These are phyloP conservation scores for Tetraselmis striata DNA, from an alignment of 139 green algal species.

Conservation along the genomic window DNA sequence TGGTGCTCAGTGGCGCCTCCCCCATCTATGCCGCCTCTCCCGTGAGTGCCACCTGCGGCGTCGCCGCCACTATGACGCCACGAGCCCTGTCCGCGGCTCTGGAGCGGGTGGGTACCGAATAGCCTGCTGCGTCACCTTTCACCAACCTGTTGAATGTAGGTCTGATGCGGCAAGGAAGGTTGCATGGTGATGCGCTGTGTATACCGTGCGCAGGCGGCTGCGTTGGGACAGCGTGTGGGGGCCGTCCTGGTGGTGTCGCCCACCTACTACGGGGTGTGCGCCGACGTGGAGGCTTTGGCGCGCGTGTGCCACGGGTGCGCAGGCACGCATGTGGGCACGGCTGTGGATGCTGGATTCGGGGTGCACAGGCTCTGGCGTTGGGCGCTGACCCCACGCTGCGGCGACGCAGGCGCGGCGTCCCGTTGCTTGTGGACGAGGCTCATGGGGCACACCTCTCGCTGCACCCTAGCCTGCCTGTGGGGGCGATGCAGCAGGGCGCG, in stretches of 20 bases:
- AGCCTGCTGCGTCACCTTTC: too few relatives aligned
- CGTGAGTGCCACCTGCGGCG: conserved; percentile 12
- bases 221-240: conserved; percentile 6
- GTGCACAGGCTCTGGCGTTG: too few relatives aligned
- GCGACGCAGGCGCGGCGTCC: conserved; percentile 30
- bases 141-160: too few relatives aligned
- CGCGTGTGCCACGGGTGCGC: conserved; percentile 57
- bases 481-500: conserved; percentile 59
- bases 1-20: conserved; percentile 12
- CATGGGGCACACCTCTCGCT: conserved; percentile 81
- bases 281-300: conserved; percentile 44
- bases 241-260: conserved; percentile 78
- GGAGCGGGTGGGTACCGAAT: too few relatives aligned
- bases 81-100: conserved; percentile 38
- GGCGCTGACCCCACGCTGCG: too few relatives aligned
- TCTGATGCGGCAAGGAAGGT: too few relatives aligned
- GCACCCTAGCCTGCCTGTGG: conserved; percentile 27
- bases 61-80: conserved; percentile 54
- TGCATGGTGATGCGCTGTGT: too few relatives aligned
- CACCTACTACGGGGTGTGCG: conserved; percentile 77
- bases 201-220: neutral
- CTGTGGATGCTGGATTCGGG: too few relatives aligned
- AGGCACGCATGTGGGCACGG: too few relatives aligned
- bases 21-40: conserved; percentile 8
- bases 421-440: conserved; percentile 87